These are phyloP conservation scores for Arachis monticola DNA, from an alignment of 331 rosid genomes.

Conservation along the genomic window DNA sequence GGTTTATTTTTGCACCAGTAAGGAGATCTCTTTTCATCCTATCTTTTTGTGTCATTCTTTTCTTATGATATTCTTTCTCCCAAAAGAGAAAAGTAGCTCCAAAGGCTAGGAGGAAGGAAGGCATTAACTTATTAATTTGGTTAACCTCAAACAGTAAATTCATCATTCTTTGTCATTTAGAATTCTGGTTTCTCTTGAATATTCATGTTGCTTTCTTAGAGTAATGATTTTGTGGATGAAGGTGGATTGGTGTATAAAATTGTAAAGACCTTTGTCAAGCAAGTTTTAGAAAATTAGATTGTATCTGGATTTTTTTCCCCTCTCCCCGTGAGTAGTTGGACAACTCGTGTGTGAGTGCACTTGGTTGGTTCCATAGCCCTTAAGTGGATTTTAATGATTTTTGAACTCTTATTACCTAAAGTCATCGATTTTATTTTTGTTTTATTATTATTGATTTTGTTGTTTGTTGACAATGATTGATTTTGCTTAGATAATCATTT, in stretches of 20 bases:
- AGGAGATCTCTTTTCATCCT: too few species aligned
- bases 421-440: background rate
- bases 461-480: conserved; percentile 18
- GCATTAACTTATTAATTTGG: background rate
- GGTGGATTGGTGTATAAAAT: conserved; percentile 20
- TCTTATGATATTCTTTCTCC: too few species aligned
- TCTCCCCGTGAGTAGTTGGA: background rate
- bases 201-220: conserved; percentile 24
- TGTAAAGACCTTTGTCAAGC: conserved; percentile 18
- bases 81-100: background rate
- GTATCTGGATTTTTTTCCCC: conserved; percentile 25
- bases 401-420: conserved; percentile 4
- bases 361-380: conserved; percentile 6
- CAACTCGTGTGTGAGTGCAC: conserved; percentile 11
- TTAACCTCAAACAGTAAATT: conserved; percentile 1
- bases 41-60: too few species aligned
- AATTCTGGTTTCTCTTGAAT: conserved; percentile 13
- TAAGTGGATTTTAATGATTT: conserved; percentile 19
- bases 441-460: background rate
- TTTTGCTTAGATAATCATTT: conserved; percentile 19
- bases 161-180: background rate
- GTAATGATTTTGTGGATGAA: background rate
- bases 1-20: too few species aligned
- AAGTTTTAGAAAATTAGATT: conserved; percentile 20
- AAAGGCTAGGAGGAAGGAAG: background rate